Conservation (phyloP, 2,329 filamentous ascomycete genomes). For the Dactylellina parvicollis region DNA sequence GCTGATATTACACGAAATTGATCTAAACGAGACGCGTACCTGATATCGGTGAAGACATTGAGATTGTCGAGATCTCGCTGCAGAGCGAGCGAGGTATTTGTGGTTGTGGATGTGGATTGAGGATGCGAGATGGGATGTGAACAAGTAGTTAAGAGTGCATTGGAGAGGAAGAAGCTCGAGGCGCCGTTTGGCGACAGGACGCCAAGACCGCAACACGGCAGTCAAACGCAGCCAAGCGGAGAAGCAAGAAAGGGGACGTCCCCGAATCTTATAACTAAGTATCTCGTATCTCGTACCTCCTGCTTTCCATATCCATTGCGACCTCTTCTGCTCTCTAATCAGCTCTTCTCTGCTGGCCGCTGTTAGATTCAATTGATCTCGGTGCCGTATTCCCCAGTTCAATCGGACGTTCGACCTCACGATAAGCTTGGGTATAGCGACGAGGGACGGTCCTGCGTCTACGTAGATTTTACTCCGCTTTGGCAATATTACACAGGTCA, state of each 20-base stretch:
- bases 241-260: constrained; percentile 35
- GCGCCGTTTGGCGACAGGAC: constrained; percentile 42
- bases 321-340: too few relatives aligned
- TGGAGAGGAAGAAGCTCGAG: constrained; percentile 26
- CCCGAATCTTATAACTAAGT: background rate
- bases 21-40: constrained; percentile 34
- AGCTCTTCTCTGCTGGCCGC: too few relatives aligned
- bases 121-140: background rate
- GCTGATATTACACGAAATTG: background rate
- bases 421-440: too few relatives aligned
- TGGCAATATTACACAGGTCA: background rate
- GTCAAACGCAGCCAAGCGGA: constrained; percentile 1
- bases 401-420: too few relatives aligned
- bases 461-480: background rate
- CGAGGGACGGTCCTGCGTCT: too few relatives aligned
- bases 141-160: background rate
- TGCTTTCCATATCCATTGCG: too few relatives aligned
- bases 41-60: constrained; percentile 45
- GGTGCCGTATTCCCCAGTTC: too few relatives aligned
- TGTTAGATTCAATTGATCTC: background rate
- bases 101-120: background rate
- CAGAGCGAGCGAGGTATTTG: too few relatives aligned
- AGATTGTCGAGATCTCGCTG: constrained; percentile 3
- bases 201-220: constrained; percentile 46
- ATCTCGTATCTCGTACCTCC: background rate